phyloP scores from a whole-genome alignment of 768 basidiomycete species.

The Tylopilus rubrobrunneus region DNA sequence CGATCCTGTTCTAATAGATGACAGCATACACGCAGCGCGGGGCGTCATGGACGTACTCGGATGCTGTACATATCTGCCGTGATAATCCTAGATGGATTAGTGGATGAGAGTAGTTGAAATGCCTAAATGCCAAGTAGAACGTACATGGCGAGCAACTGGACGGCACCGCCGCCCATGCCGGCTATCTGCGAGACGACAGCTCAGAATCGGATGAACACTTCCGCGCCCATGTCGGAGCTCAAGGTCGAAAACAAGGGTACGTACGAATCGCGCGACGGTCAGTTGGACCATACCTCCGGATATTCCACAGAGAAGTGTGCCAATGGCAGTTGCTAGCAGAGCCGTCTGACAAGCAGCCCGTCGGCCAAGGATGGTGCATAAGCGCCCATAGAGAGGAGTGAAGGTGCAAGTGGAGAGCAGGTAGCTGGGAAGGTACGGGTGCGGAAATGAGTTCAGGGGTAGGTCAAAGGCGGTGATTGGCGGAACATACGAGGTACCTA shows the following conservation, averaged over 20 bases:
- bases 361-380: slow-evolving; percentile 16
- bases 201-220: not conserved
- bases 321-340: slow-evolving; percentile 3
- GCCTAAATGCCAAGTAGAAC: not conserved
- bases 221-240: not conserved
- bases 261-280: slow-evolving; percentile 13
- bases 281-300: slow-evolving; percentile 11
- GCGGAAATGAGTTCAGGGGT: no score
- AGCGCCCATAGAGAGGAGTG: slow-evolving; percentile 16
- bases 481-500: slow-evolving; percentile 22
- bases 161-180: slow-evolving; percentile 19
- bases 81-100: slow-evolving; percentile 15
- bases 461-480: not conserved
- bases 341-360: slow-evolving; percentile 13
- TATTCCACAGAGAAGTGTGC: slow-evolving; percentile 12
- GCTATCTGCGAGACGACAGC: slow-evolving; percentile 12
- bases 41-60: slow-evolving; percentile 5
- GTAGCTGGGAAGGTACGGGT: not conserved
- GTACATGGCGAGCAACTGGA: slow-evolving; percentile 19
- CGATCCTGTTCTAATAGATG: slow-evolving; percentile 2
- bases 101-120: no score
- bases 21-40: not conserved
- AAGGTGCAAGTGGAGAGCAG: slow-evolving; percentile 17
- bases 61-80: slow-evolving; percentile 21
- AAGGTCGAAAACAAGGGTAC: slow-evolving; percentile 19